Percentiles rank a stretch among this genome's conserved stretches.
phyloP scores from a whole-genome alignment of 208 protist genomes.

The Leishmania tarentolae region DNA sequence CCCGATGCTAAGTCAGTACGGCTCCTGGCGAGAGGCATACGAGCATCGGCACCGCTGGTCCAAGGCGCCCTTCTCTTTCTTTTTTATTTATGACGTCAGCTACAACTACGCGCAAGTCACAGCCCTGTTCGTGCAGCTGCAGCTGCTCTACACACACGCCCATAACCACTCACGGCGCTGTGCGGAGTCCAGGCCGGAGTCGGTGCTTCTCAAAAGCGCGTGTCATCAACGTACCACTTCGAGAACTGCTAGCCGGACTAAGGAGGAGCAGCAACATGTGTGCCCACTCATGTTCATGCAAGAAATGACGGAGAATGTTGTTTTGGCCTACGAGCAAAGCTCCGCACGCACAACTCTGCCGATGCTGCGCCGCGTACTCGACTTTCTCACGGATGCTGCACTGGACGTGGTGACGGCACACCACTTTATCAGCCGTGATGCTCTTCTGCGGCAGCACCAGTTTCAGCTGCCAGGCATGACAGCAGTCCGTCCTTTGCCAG shows the following conservation, averaged over 20 bases:
- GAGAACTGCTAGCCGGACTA: conserved; percentile 16
- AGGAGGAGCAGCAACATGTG: conserved; percentile 26
- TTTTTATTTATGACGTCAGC: conserved; percentile 79
- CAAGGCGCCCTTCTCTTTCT: conserved; percentile 79
- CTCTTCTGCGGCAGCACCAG: conserved; percentile 57
- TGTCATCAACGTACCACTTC: conserved; percentile 24
- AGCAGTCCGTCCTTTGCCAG: not conserved
- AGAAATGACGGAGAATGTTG: conserved; percentile 73
- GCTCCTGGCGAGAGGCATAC: conserved; percentile 84
- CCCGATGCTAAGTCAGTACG: conserved; percentile 83
- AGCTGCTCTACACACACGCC: conserved; percentile 47
- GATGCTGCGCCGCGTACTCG: conserved; percentile 62
- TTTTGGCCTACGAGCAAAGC: conserved; percentile 84
- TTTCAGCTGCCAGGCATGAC: conserved; percentile 40
- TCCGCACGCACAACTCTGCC: conserved; percentile 56
- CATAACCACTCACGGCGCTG: conserved; percentile 65
- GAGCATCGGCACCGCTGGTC: conserved; percentile 72
- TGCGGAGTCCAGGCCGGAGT: conserved; percentile 28
- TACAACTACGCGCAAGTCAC: conserved; percentile 85
- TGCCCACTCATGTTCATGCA: conserved; percentile 80
- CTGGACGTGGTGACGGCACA: conserved; percentile 71
- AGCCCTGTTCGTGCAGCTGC: conserved; percentile 70
- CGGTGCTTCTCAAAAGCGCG: conserved; percentile 33
- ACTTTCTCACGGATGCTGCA: conserved; percentile 76
- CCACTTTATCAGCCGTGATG: conserved; percentile 67